Percentiles rank a stretch among this genome's conserved stretches.
phyloP scores from a whole-genome alignment of 768 basidiomycete species.

The Megacollybia marginata region DNA sequence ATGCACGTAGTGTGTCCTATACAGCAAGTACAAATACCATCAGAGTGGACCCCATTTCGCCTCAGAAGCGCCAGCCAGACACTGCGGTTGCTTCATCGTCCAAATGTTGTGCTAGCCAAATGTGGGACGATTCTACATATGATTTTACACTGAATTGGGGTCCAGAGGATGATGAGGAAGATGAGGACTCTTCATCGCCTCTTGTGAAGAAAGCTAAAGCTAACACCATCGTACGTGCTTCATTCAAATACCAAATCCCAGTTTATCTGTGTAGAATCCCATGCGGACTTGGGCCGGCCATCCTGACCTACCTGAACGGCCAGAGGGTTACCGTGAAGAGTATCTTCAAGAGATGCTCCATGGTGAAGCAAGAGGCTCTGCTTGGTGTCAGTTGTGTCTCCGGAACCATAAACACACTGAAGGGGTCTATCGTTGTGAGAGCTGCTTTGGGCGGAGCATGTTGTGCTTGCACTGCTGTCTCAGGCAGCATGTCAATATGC shows the following conservation, averaged over 20 bases:
- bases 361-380: neutral
- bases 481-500: neutral
- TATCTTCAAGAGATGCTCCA: neutral
- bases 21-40: neutral
- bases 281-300: neutral
- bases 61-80: too few relatives aligned
- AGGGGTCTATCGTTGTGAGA: neutral
- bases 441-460: neutral
- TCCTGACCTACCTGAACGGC: neutral
- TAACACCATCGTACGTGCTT: neutral
- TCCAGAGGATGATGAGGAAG: neutral
- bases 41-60: too few relatives aligned
- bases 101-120: neutral
- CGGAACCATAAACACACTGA: neutral
- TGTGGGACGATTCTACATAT: too few relatives aligned
- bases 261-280: neutral
- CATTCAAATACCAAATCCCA: neutral
- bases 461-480: neutral
- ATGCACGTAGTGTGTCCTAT: neutral
- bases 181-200: neutral
- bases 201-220: neutral
- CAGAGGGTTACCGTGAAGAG: neutral
- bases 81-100: neutral
- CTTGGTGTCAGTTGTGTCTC: neutral
- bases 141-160: neutral